These are phyloP conservation scores for Escallonia rubra DNA, from an alignment of 129 eudicot species.

Conservation along the genomic window DNA sequence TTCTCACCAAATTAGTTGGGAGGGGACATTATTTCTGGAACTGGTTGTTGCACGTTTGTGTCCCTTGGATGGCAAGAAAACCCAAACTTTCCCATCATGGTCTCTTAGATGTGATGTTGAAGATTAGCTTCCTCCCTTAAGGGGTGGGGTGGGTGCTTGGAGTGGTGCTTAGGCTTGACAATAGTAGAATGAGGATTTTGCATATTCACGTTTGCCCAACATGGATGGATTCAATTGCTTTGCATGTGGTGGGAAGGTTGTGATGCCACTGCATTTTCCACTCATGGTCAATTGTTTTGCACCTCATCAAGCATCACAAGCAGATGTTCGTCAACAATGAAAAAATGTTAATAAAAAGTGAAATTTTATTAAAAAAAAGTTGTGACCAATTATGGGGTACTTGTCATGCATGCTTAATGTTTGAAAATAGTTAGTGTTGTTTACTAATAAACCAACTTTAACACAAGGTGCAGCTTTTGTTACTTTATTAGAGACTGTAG, in stretches of 20 bases:
- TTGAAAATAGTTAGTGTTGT: too few relatives aligned
- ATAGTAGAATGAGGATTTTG: neutral
- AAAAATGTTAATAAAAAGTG: neutral
- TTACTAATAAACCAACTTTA: too few relatives aligned
- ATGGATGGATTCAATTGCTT: constrained; percentile 1
- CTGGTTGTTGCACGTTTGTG: constrained; percentile 23
- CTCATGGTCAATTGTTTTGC: constrained; percentile 2
- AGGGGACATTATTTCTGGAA: neutral
- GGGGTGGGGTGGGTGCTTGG: too few relatives aligned
- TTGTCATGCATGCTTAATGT: too few relatives aligned
- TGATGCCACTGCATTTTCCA: constrained; percentile 8
- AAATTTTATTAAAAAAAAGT: too few relatives aligned
- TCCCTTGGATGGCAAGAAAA: constrained; percentile 37
- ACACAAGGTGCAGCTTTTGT: too few relatives aligned
- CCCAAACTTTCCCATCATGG: constrained; percentile 26
- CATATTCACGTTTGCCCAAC: neutral
- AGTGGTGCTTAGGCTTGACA: neutral
- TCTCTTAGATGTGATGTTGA: constrained; percentile 31
- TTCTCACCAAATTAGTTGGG: neutral
- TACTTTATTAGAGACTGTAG: too few relatives aligned
- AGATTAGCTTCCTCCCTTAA: constrained; percentile 13
- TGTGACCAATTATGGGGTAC: too few relatives aligned
- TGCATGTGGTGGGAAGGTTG: neutral
- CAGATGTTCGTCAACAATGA: neutral
- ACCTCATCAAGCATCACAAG: neutral